phyloP scores from a whole-genome alignment of 2,329 filamentous ascomycete species.

The Pseudocercospora cruenta region DNA sequence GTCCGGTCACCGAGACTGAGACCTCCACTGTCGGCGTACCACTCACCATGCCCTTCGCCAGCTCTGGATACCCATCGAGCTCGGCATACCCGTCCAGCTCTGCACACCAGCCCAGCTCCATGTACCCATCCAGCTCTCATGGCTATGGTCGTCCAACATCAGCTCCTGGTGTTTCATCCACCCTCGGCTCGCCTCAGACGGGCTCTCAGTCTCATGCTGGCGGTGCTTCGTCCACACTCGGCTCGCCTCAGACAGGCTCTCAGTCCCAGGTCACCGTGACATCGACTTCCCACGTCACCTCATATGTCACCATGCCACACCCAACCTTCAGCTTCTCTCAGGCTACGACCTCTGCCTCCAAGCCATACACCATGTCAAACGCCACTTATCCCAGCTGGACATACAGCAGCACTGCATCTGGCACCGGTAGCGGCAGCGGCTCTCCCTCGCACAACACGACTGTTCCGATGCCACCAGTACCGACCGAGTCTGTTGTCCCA shows the following conservation, averaged over 20 bases:
- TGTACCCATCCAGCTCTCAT: neutral
- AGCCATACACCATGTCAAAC: neutral
- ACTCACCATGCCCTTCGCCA: neutral
- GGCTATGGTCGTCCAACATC: neutral
- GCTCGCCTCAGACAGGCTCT: neutral
- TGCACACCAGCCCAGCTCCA: neutral
- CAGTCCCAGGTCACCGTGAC: neutral
- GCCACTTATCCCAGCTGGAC: neutral
- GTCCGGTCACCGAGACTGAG: neutral
- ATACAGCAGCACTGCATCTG: neutral
- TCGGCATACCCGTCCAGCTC: neutral
- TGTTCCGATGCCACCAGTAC: neutral
- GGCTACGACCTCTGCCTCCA: neutral
- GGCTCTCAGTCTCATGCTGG: neutral
- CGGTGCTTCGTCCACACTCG: constrained; percentile 4
- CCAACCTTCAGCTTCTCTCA: neutral
- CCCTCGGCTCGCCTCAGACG: neutral
- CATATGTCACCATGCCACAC: neutral
- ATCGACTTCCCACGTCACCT: neutral
- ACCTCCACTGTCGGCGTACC: neutral
- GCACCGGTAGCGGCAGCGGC: neutral
- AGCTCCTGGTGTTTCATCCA: neutral
- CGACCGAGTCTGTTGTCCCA: neutral
- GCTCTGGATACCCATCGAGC: neutral
- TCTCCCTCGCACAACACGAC: neutral